These are phyloP conservation scores for Penicillium vulpinum DNA, from an alignment of 2,329 filamentous ascomycete genomes.

Conservation along the genomic window DNA sequence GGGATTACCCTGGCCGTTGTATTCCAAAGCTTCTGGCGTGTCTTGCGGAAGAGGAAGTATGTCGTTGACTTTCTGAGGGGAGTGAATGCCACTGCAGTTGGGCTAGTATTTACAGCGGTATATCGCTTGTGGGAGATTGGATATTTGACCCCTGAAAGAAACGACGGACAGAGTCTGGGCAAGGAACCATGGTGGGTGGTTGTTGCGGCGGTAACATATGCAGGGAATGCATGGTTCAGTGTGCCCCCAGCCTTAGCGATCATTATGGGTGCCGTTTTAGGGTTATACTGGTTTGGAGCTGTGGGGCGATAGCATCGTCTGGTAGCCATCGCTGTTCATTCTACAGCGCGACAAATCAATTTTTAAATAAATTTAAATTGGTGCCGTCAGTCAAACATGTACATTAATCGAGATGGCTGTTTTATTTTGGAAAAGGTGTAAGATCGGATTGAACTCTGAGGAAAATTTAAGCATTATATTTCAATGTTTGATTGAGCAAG, in stretches of 20 bases:
- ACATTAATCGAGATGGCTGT: too few relatives aligned
- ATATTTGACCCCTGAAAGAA: conserved; percentile 53
- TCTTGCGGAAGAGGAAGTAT: conserved; percentile 48
- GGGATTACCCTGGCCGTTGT: conserved; percentile 38
- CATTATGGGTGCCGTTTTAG: conserved; percentile 49
- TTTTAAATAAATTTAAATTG: too few relatives aligned
- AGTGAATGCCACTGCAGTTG: conserved; percentile 61
- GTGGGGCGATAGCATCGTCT: conserved; percentile 27
- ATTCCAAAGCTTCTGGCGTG: conserved; percentile 55
- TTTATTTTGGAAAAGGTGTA: too few relatives aligned
- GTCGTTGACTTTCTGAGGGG: conserved; percentile 56
- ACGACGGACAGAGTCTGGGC: conserved; percentile 54
- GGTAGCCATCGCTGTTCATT: background rate
- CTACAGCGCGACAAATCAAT: background rate
- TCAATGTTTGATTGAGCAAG: too few relatives aligned
- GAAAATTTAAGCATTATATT: too few relatives aligned
- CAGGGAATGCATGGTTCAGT: conserved; percentile 51
- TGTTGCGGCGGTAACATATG: conserved; percentile 54
- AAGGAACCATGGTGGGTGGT: conserved; percentile 66
- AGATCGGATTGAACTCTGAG: too few relatives aligned
- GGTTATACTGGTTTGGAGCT: conserved; percentile 50
- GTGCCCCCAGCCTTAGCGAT: conserved; percentile 48
- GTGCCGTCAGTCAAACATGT: too few relatives aligned
- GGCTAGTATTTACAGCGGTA: conserved; percentile 64
- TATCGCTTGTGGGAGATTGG: conserved; percentile 65